Percentiles rank a stretch among this genome's conserved stretches.
Conservation (phyloP, 2,329 filamentous ascomycete genomes). For the Fusarium agapanthi region DNA sequence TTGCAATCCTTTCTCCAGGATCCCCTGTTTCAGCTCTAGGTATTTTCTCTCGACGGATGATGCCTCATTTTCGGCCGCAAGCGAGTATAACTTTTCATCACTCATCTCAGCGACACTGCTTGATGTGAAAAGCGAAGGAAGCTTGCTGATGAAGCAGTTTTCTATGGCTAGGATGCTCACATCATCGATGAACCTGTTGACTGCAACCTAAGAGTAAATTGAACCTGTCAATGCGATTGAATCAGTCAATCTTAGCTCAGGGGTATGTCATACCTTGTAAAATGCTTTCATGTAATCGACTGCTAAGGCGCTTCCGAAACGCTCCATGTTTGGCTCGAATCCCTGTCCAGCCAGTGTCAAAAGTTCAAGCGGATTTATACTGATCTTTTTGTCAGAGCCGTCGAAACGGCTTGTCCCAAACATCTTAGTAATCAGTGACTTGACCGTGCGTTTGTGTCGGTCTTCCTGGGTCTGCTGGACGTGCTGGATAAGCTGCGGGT, state of each 20-base stretch:
- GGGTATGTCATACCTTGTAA: conserved; percentile 47
- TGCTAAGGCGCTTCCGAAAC: conserved; percentile 42
- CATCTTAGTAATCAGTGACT: not conserved
- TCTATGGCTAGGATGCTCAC: not conserved
- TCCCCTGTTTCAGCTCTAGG: not conserved
- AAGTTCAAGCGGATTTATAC: not conserved
- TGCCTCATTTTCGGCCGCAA: not conserved
- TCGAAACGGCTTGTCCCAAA: conserved; percentile 1
- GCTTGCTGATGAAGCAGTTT: not conserved
- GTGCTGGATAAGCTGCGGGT: not conserved
- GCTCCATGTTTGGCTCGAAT: conserved; percentile 41
- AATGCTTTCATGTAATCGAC: conserved; percentile 53
- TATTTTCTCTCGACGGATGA: not conserved
- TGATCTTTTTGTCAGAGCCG: not conserved
- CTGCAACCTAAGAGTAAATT: not conserved
- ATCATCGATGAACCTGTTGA: conserved; percentile 22
- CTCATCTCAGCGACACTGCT: not conserved
- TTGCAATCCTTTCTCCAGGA: not conserved
- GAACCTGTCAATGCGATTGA: not conserved
- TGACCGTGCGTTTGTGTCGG: conserved; percentile 4
- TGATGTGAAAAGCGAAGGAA: not conserved
- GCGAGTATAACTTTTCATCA: not conserved
- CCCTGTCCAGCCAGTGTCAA: not conserved
- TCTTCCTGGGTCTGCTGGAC: not conserved
- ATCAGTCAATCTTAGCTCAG: not conserved